Evolutionary conservation across 129 eudicot genomes (phyloP).

Genomic region (Escallonia herrerae): DNA sequence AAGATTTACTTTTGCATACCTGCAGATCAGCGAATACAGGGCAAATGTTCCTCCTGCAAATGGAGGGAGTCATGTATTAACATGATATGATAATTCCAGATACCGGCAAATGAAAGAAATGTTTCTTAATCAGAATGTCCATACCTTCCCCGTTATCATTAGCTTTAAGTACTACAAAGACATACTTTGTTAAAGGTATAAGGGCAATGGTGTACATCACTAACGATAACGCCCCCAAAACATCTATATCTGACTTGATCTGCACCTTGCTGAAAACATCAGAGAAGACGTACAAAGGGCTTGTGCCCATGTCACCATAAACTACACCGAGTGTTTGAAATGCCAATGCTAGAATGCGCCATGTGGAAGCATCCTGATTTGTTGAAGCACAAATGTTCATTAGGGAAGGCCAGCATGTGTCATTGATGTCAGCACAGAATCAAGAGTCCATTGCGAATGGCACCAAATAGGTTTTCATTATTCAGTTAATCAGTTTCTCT

Average conservation of each 20-base stretch:
- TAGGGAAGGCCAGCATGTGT: neutral
- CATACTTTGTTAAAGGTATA: slow-evolving; percentile 73
- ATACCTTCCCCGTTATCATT: slow-evolving; percentile 96
- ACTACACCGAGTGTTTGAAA: slow-evolving; percentile 99
- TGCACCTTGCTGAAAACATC: slow-evolving; percentile 92
- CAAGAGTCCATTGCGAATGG: too few relatives aligned
- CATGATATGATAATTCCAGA: neutral
- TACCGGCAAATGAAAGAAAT: neutral
- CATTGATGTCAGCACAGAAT: too few relatives aligned
- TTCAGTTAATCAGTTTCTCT: too few relatives aligned
- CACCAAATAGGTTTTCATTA: too few relatives aligned
- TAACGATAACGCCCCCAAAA: slow-evolving; percentile 80
- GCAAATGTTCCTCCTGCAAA: slow-evolving; percentile 97
- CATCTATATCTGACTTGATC: slow-evolving; percentile 68
- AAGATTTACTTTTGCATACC: slow-evolving; percentile 86
- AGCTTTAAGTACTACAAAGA: slow-evolving; percentile 86
- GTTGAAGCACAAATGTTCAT: neutral
- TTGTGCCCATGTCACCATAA: slow-evolving; percentile 97
- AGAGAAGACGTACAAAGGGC: slow-evolving; percentile 85
- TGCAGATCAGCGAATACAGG: slow-evolving; percentile 71
- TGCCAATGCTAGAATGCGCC: slow-evolving; percentile 74
- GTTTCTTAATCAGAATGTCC: neutral
- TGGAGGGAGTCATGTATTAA: slow-evolving; percentile 9
- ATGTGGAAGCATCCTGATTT: slow-evolving; percentile 64
- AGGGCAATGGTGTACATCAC: slow-evolving; percentile 92